A percentile compares a stretch with the other conserved stretches of the same genome.
These are phyloP conservation scores for Staphylotrichum tortipilum DNA, from an alignment of 495 filamentous ascomycete species.

Conservation along the genomic window DNA sequence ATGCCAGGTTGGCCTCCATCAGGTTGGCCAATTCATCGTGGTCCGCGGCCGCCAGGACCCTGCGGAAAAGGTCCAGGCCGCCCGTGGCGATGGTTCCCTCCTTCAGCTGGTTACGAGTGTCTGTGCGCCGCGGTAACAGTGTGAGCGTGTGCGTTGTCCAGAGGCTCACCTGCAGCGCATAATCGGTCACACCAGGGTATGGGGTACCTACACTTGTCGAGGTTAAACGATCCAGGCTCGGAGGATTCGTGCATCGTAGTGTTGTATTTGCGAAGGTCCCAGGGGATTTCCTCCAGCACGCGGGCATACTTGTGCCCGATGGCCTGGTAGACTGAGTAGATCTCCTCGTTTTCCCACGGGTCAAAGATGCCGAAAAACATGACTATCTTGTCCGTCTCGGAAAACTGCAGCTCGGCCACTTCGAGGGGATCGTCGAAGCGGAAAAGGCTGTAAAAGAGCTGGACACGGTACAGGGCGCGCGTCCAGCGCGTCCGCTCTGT, in stretches of 20 bases:
- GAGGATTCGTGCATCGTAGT: too few relatives aligned
- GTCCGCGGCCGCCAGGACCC: too few relatives aligned
- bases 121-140: too few relatives aligned
- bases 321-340: neutral
- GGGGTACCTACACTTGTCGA: too few relatives aligned
- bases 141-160: too few relatives aligned
- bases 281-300: neutral
- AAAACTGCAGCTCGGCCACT: neutral
- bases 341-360: constrained; percentile 15
- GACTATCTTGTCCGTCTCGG: neutral
- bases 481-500: constrained; percentile 14
- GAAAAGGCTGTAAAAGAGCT: constrained; percentile 21
- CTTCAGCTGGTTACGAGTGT: too few relatives aligned
- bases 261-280: neutral
- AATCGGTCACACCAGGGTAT: too few relatives aligned
- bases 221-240: too few relatives aligned
- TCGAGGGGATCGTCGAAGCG: constrained; percentile 2
- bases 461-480: constrained; percentile 23
- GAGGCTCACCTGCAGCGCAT: too few relatives aligned
- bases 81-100: too few relatives aligned
- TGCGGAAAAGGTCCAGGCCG: too few relatives aligned
- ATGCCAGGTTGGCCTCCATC: neutral
- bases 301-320: neutral
- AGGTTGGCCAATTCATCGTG: too few relatives aligned
- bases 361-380: neutral